phyloP scores from a whole-genome alignment of 2,329 filamentous ascomycete genomes.

The Pseudofabraea citricarpa region DNA sequence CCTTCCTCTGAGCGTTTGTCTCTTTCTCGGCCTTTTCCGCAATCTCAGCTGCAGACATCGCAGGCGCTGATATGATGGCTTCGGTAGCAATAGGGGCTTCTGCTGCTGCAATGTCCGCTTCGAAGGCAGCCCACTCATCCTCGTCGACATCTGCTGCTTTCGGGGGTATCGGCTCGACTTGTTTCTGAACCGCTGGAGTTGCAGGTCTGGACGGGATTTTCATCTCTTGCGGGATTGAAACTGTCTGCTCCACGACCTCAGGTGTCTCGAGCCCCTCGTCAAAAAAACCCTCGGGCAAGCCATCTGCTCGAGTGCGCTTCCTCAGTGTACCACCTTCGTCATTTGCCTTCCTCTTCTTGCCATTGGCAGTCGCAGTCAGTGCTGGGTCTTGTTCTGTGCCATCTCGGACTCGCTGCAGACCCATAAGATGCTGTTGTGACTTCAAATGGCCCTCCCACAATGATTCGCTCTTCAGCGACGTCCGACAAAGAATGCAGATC shows the following conservation, averaged over 20 bases:
- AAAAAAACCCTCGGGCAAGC: slow-evolving; percentile 29
- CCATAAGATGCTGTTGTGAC: slow-evolving; percentile 38
- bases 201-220: slow-evolving; percentile 60
- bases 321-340: slow-evolving; percentile 32
- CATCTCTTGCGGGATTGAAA: slow-evolving; percentile 42
- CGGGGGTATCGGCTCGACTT: slow-evolving; percentile 30
- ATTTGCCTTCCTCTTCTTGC: slow-evolving; percentile 47
- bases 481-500: slow-evolving; percentile 61
- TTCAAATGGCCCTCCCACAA: slow-evolving; percentile 62
- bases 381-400: slow-evolving; percentile 6
- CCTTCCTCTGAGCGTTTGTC: slow-evolving; percentile 41
- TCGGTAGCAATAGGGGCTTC: slow-evolving; percentile 31
- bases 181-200: slow-evolving; percentile 45
- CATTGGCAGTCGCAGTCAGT: background rate
- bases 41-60: slow-evolving; percentile 59
- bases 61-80: slow-evolving; percentile 64
- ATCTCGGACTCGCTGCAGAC: slow-evolving; percentile 24
- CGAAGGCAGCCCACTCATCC: slow-evolving; percentile 81
- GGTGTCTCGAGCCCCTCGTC: slow-evolving; percentile 17
- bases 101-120: slow-evolving; percentile 66
- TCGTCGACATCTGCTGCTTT: slow-evolving; percentile 53
- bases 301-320: slow-evolving; percentile 37
- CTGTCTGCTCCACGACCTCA: slow-evolving; percentile 28
- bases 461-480: slow-evolving; percentile 58
- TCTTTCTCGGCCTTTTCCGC: slow-evolving; percentile 47